These are phyloP conservation scores for Triangularia verruculosa DNA, from an alignment of 2,329 filamentous ascomycete genomes.

Conservation along the genomic window DNA sequence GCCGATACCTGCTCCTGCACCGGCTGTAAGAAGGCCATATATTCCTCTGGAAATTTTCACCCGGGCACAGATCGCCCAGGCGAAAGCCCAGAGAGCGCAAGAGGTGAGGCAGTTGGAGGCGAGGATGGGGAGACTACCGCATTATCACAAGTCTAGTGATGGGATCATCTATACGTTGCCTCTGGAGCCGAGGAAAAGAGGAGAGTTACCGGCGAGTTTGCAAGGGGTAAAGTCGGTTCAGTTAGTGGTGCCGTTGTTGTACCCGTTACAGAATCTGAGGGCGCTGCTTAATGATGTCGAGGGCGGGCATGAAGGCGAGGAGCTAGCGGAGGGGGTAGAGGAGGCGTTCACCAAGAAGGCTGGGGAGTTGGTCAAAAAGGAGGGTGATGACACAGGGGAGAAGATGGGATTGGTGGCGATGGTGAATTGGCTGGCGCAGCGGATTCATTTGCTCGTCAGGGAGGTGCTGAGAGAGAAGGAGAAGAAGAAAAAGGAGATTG, in stretches of 20 bases:
- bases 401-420: slow-evolving; percentile 68
- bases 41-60: slow-evolving; percentile 51
- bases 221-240: slow-evolving; percentile 62
- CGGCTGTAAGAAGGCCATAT: slow-evolving; percentile 31
- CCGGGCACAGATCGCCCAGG: slow-evolving; percentile 57
- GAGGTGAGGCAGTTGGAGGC: slow-evolving; percentile 73
- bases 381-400: slow-evolving; percentile 49
- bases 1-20: not conserved
- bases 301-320: slow-evolving; percentile 31
- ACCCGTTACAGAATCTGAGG: slow-evolving; percentile 66
- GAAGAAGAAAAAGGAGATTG: slow-evolving; percentile 5
- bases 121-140: slow-evolving; percentile 64
- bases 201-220: slow-evolving; percentile 60
- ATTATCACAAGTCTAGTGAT: slow-evolving; percentile 67
- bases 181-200: slow-evolving; percentile 60
- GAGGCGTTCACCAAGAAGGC: slow-evolving; percentile 61
- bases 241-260: slow-evolving; percentile 66
- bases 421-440: slow-evolving; percentile 70
- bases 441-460: slow-evolving; percentile 65
- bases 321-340: slow-evolving; percentile 62
- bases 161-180: slow-evolving; percentile 69
- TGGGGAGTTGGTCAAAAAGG: slow-evolving; percentile 57
- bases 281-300: slow-evolving; percentile 64
- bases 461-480: slow-evolving; percentile 38
- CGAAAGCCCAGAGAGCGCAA: slow-evolving; percentile 59